phyloP scores from a whole-genome alignment of 2,329 filamentous ascomycete genomes.

The Magnaporthales sp. region DNA sequence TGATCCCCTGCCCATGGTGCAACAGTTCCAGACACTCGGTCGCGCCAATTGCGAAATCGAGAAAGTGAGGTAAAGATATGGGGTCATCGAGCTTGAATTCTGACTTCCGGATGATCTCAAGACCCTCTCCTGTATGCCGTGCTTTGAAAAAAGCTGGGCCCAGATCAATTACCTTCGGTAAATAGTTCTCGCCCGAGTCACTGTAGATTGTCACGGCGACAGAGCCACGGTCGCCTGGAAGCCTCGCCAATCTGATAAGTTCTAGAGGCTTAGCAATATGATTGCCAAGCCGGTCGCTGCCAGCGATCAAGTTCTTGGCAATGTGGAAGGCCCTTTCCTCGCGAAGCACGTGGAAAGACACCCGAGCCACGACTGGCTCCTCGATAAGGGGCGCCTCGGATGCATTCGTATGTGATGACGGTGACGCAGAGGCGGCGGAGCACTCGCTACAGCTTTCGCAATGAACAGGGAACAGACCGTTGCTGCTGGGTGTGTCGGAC shows the following conservation, averaged over 20 bases:
- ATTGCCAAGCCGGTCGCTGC: conserved; percentile 61
- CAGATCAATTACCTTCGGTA: conserved; percentile 64
- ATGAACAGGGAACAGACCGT: conserved; percentile 19
- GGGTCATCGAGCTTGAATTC: conserved; percentile 42
- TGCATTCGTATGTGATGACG: conserved; percentile 20
- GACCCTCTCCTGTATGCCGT: conserved; percentile 41
- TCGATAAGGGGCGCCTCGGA: conserved; percentile 48
- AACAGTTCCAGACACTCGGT: conserved; percentile 79
- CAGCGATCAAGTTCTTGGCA: conserved; percentile 60
- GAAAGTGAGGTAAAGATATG: conserved; percentile 66
- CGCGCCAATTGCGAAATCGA: conserved; percentile 87
- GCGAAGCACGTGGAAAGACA: conserved; percentile 74
- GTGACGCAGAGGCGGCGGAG: conserved; percentile 24
- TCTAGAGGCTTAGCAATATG: conserved; percentile 79
- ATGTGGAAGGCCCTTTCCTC: conserved; percentile 86
- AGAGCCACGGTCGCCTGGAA: conserved; percentile 59
- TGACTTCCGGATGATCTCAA: conserved; percentile 30
- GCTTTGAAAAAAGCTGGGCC: conserved; percentile 65
- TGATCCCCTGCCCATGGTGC: conserved; percentile 79
- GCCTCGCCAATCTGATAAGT: conserved; percentile 60
- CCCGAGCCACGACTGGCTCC: conserved; percentile 65
- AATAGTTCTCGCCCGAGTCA: conserved; percentile 63
- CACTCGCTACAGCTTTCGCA: conserved; percentile 31
- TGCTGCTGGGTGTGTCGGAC: conserved; percentile 2
- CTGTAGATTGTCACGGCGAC: conserved; percentile 77